These are phyloP conservation scores for Pseudocercospora ulei DNA, from an alignment of 2,329 filamentous ascomycete species.

Conservation along the genomic window DNA sequence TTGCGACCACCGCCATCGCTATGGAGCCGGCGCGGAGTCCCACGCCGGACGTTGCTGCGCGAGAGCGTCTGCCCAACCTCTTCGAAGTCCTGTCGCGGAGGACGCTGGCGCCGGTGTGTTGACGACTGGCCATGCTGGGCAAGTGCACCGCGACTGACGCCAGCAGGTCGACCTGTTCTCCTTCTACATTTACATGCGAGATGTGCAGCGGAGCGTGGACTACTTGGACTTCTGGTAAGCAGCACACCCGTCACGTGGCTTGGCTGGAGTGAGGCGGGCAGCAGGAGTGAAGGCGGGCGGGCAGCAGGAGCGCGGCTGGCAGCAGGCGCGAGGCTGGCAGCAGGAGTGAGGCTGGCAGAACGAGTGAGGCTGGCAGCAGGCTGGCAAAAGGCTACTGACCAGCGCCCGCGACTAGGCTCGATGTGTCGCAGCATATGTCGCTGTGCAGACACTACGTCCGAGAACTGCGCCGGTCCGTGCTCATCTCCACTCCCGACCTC, in stretches of 20 bases:
- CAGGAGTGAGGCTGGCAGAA: slow-evolving; percentile 2
- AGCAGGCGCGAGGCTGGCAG: neutral
- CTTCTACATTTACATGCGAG: slow-evolving; percentile 99
- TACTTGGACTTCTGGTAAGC: slow-evolving; percentile 95
- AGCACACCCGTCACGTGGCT: too few species aligned
- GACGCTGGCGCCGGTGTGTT: slow-evolving; percentile 62
- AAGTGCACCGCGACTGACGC: slow-evolving; percentile 12
- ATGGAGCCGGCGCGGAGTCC: slow-evolving; percentile 18
- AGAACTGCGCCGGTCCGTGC: slow-evolving; percentile 82
- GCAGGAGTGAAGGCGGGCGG: neutral
- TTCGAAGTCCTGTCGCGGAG: slow-evolving; percentile 91
- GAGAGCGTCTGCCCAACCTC: slow-evolving; percentile 83
- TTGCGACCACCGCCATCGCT: slow-evolving; percentile 1
- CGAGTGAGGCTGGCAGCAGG: neutral
- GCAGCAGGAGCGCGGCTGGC: neutral
- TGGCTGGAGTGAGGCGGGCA: too few species aligned
- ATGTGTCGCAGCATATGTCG: slow-evolving; percentile 98
- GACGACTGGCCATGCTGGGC: neutral
- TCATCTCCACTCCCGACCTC: slow-evolving; percentile 83
- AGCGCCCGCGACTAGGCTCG: slow-evolving; percentile 59
- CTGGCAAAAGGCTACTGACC: too few species aligned
- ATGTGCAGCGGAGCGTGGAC: slow-evolving; percentile 94
- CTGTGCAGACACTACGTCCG: slow-evolving; percentile 94
- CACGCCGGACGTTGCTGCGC: slow-evolving; percentile 34
- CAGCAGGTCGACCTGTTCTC: slow-evolving; percentile 76